Evolutionary conservation across 352 stramenopile species (phyloP), one percentile per base, ranked within the genome.

Genomic region (Globisporangium middletonii): DNA sequence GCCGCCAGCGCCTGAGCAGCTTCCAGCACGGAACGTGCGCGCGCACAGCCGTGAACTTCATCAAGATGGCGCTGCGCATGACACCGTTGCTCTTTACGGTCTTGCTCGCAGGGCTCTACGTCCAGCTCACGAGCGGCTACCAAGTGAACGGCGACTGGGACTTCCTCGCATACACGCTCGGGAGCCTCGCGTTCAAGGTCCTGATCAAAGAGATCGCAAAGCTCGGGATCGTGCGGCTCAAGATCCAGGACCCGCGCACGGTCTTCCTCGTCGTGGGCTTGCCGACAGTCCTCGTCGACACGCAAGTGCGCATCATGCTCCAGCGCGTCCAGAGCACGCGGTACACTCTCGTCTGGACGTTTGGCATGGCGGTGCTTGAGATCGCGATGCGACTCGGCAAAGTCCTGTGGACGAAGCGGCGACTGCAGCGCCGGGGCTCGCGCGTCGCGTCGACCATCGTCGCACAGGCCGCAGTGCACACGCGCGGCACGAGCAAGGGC

Each of bases 231-330:
- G 46, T 77, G 13, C 64, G 65, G 19, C 65, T 63, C 37, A 48
- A 56, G 1, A 63, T 75, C 2, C 51, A 69, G 4, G 71, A 74
- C 37, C 71, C 67, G 19, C 71, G 68, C 8, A 70, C 63, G n/a
- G 73, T 80, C 65, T 75, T 68, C 30, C 57, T 75, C 13, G 45
- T 63, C 1, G 64, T 78, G 0, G 73, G 52, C 4, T 35, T 80
- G 0, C 71, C 73, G 8, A 79, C 71, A 3, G 69, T 78, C 18
- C 44, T 83, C 33, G 72, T 83, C 43, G 69, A 83, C 56, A 80
- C 71, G 5, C 71, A 83, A 49, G 47, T 72, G 4, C 67, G 71
- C 43, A 67, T 83, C 7, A 53, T 73, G 15, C 33, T 83, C 33
- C 55, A 75, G 23, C 63, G 68, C 2, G 62, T 61, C 23, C 49